Conservation (phyloP, 2,329 filamentous ascomycete genomes). For the Diaporthe sp. region DNA sequence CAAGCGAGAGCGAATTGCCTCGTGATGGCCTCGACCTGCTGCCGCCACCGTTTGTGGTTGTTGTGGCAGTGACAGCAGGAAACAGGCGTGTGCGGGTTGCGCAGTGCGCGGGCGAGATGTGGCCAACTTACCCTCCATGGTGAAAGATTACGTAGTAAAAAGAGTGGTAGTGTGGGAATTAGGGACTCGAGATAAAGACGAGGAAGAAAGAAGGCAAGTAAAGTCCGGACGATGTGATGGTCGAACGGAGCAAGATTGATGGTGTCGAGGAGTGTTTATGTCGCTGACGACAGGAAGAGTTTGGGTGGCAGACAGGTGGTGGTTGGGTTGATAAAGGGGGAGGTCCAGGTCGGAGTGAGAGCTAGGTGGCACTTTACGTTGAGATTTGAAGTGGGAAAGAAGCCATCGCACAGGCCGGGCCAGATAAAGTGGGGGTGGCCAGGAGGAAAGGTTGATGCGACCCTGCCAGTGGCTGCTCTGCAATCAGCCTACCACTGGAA, state of each 20-base stretch:
- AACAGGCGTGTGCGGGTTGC: constrained; percentile 31
- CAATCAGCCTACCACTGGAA: constrained; percentile 38
- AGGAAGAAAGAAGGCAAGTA: constrained; percentile 46
- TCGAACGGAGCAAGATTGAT: constrained; percentile 39
- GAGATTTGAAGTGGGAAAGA: constrained; percentile 41
- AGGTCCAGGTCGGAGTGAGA: constrained; percentile 35
- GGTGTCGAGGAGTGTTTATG: constrained; percentile 30
- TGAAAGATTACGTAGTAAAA: constrained; percentile 59
- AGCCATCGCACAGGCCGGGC: constrained; percentile 39
- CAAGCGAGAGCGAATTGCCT: constrained; percentile 29
- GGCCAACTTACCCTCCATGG: constrained; percentile 66
- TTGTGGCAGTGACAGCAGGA: constrained; percentile 35
- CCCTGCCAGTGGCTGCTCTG: constrained; percentile 32
- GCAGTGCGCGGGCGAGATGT: constrained; percentile 42
- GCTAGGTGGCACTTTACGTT: constrained; percentile 39
- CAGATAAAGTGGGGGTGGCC: constrained; percentile 35
- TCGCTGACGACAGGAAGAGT: constrained; percentile 39
- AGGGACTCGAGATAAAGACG: constrained; percentile 44
- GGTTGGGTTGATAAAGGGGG: constrained; percentile 40
- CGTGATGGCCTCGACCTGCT: constrained; percentile 27
- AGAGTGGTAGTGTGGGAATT: constrained; percentile 44
- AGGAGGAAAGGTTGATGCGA: constrained; percentile 34
- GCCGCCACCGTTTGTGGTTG: constrained; percentile 16
- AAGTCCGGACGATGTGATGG: constrained; percentile 40
- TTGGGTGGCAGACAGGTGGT: constrained; percentile 36